Evolutionary conservation across 2,329 filamentous ascomycete species (phyloP), one percentile per base, ranked within the genome.

Genomic region (Kalmusia sp.): DNA sequence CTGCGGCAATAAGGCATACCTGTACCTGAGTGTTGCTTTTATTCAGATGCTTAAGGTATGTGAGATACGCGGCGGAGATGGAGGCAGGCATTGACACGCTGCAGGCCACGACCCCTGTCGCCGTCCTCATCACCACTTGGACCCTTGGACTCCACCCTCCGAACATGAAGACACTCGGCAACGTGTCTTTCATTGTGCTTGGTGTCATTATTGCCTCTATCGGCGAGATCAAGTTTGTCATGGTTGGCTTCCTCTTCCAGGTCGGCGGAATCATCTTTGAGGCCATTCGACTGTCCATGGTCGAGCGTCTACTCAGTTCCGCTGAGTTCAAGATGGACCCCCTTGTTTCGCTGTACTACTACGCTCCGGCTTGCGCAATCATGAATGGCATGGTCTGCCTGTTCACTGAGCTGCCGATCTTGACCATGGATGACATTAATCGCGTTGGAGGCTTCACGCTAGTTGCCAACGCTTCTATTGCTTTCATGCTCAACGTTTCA

Each of bases 21-120:
- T 97, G 50, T 96, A 97, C 78, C 86, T 98, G 57, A 95, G 90
- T 63, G 93, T 98, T 54, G 90, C 93, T 55, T 98, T 98, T 77
- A 98, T 98, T 70, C 93, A 98, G 83, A 98, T 98, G 93, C 87
- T 98, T 76, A 98, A 98, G 90, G 89, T 92, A 64, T 31, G 73
- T 64, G 14, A 3, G n/a, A 31, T 6, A 27, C 2, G 4, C 12
- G 28, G 5, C n/a, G 1, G 8, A 19, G 14, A 24, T 19, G 17
- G 35, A 34, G 27, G 49, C 27, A 55, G 59, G 27, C 33, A 52
- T 30, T 59, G 48, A 65, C 60, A 28, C 34, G 9, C 27, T 4
- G 27, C 60, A 93, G 91, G 95, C 95, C 63, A 97, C 92, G 37
- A 98, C 91, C 27, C 95, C 95, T 14, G 93, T 98, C 54, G 93